Evolutionary conservation across 2,329 filamentous ascomycete species (phyloP), one percentile per base, ranked within the genome.

Genomic region (Colletotrichum caudatum): DNA sequence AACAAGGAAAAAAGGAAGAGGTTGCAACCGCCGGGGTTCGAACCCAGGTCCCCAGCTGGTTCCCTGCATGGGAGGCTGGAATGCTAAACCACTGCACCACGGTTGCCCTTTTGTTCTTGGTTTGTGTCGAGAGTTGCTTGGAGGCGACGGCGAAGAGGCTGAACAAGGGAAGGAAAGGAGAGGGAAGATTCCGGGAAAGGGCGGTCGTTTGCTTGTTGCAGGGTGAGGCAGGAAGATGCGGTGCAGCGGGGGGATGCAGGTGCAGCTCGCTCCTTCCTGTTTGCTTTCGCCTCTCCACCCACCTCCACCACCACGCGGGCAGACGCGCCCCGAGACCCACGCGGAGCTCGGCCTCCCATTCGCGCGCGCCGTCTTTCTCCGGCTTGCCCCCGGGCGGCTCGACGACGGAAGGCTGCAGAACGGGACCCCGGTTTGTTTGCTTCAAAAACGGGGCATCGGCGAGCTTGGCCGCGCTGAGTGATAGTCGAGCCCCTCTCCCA

Each of bases 11-110:
- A 57, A 57, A 57, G 35, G 20, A 5, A 12, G 2, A 7, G 12
- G 20, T n/a, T 71, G 69, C 69, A 57, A 58, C 59, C 65, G 65
- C 69, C 69, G 69, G 65, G 69, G 53, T 71, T 71, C 65, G 69
- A 71, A 71, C 69, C 65, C 69, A 56, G 46, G 69, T 71, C 65
- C 39, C 69, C 65, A 61, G 59, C 69, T 71, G 50, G 37, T 64
- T 39, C 57, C 54, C 59, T 56, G n/a, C 11, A 54, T 71, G 69
- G 69, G 65, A 71, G 69, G 69, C 65, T 61, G 65, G 69, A 69
- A 71, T 71, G 69, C 69, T 71, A 71, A 67, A 71, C 69, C 69
- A 69, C 69, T 71, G 69, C 69, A 71, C 65, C 65, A 71, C 69
- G 53, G 46, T 58, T 61, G 69, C 69, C 12, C 11, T 48, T 71